Conservation (phyloP, 2,329 filamentous ascomycete species). For the Xylariaceae sp. region DNA sequence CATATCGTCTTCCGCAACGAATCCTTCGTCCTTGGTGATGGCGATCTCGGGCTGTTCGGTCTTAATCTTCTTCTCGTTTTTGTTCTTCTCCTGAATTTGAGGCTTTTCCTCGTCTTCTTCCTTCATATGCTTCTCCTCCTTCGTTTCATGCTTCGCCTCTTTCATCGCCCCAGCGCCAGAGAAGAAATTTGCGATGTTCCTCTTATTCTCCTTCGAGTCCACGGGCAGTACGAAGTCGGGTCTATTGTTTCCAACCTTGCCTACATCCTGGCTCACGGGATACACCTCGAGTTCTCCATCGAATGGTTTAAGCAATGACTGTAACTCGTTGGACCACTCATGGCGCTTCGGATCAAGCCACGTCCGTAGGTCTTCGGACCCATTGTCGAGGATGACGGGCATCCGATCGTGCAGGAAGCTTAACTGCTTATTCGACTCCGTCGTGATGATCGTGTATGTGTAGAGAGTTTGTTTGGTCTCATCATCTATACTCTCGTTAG, state of each 20-base stretch:
- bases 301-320: slow-evolving; percentile 76
- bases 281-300: slow-evolving; percentile 79
- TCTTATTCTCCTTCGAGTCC: slow-evolving; percentile 83
- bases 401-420: slow-evolving; percentile 90
- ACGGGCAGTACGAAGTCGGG: slow-evolving; percentile 79
- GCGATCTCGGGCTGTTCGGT: slow-evolving; percentile 23
- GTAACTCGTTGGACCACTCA: slow-evolving; percentile 77
- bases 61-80: neutral
- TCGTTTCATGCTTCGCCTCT: slow-evolving; percentile 22
- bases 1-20: slow-evolving; percentile 14
- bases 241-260: slow-evolving; percentile 91
- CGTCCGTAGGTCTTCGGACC: slow-evolving; percentile 63
- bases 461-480: slow-evolving; percentile 61
- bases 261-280: slow-evolving; percentile 82
- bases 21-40: slow-evolving; percentile 24
- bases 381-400: slow-evolving; percentile 85
- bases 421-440: slow-evolving; percentile 76
- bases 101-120: neutral
- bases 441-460: slow-evolving; percentile 94
- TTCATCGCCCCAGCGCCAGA: slow-evolving; percentile 42
- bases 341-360: slow-evolving; percentile 76
- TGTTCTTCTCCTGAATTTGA: neutral
- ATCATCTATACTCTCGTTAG: slow-evolving; percentile 35
- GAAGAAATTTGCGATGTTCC: slow-evolving; percentile 94
- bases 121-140: neutral